Base-by-base conservation (phyloP, 352 stramenopile genomes). In the Labyrinthula sp. region DNA sequence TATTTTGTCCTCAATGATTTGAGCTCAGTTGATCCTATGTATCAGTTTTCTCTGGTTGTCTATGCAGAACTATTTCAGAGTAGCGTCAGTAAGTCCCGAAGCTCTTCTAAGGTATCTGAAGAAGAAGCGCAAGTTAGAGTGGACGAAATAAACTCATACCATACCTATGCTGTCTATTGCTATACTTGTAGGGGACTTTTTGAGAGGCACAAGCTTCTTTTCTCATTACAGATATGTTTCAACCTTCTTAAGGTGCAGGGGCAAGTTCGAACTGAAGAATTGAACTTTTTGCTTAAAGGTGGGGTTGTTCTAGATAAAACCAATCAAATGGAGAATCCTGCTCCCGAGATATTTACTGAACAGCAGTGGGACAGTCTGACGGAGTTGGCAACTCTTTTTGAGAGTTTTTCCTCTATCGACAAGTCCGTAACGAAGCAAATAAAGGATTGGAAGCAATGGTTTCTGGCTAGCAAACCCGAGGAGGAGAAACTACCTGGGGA, bases 1-100 rank as follows among this genome's bases (percentile, higher is more conserved):
- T 95, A 92, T 48, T 95, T 95, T 56, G 79, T 93, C 7, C 54
- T 95, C 7, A 87, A 91, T 38, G 81, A 92, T 50, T 79, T 95
- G 67, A 75, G 73, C 6, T 76, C 67, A 21, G 78, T 95, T 0
- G 83, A 95, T 36, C 75, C 82, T 3, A 95, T 94, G 83, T 95
- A 95, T 61, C 80, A 94, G 56, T 94, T 93, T 50, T 90, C 75
- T 4, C 62, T 95, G 9, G 82, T 93, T 31, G 72, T 76, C 0
- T 95, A 94, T 48, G 71, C 90, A 12, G 73, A 79, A 18, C 57
- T 95, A 18, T 95, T 95, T 60, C 78, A 90, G 30, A 65, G 82
- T 24, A 92, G 75, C 14, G 90, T 95, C 35, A 58, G 82, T 9
- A 79, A 76, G 40, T 77, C 65, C 15, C 68, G 73, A 12, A 47